Evolutionary conservation across 192 early-diverging fungal species (phyloP), one percentile per base, ranked within the genome.

Genomic region (Dissophora globulifera): DNA sequence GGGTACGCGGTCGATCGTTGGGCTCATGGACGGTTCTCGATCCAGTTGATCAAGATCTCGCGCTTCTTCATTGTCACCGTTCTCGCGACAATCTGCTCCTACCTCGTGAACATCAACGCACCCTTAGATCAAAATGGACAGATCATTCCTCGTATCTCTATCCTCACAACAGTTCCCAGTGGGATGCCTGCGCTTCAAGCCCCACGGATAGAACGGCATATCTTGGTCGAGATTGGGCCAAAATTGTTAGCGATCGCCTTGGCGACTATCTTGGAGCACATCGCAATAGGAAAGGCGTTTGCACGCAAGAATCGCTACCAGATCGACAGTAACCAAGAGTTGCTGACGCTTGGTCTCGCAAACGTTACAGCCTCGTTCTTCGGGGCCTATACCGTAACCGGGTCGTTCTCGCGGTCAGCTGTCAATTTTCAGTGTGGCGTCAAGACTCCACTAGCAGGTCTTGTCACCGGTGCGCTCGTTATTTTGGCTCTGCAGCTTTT

Each of bases 401-500:
- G 95, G 45, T 94, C 93, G 10, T 96, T 98, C 79, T 94, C 93
- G 19, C 89, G 96, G 45, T 91, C 92, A 0, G 94, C 95, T 29
- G 87, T 98, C 74, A 95, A 94, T 79, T 84, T 91, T 46, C 86
- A 89, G 61, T 92, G 93, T 6, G 94, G 95, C 7, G 90, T 91
- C 27, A 83, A 90, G 38, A 91, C 92, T 15, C 94, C 94, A 8
- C 60, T 93, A 3, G 87, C 91, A 8, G 89, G 88, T 25, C 62
- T 93, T 41, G 83, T 94, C 79, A 92, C 92, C 4, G 91, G 86
- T 13, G 58, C 79, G 9, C 82, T 94, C n/a, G 94, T 97, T 12
- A 70, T 97, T 2, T 66, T 97, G 19, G 88, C 91, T 23, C 81
- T 97, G 42, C 94, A 91, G 66, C 69, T 84, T 15, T 81, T 95